A percentile compares a stretch with the other conserved stretches of the same genome.
These are phyloP conservation scores for Pichia cactophila DNA, from an alignment of 1,139 yeast species.

Conservation along the genomic window DNA sequence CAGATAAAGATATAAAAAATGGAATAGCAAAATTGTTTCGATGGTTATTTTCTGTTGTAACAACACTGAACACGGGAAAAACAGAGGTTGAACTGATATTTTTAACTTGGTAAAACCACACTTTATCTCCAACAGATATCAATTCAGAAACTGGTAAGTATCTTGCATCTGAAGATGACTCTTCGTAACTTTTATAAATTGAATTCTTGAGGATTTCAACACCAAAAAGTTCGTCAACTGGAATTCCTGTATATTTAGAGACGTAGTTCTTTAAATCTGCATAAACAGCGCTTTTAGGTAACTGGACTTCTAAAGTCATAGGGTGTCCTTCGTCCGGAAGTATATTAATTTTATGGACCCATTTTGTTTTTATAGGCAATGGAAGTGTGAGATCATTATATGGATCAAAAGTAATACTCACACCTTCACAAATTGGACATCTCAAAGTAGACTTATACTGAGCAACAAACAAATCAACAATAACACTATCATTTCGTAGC, in stretches of 20 bases:
- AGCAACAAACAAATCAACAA: conserved; percentile 84
- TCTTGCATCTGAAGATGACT: conserved; percentile 45
- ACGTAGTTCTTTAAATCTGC: conserved; percentile 58
- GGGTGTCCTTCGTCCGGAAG: conserved; percentile 51
- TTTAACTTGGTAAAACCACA: conserved; percentile 64
- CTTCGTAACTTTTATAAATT: conserved; percentile 65
- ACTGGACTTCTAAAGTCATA: conserved; percentile 57
- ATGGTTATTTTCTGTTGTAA: conserved; percentile 33
- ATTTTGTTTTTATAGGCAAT: conserved; percentile 66
- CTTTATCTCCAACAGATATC: conserved; percentile 54
- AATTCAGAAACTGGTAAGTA: conserved; percentile 65
- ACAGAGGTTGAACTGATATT: conserved; percentile 39
- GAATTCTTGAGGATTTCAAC: conserved; percentile 67
- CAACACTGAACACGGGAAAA: conserved; percentile 62
- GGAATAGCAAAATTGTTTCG: conserved; percentile 56
- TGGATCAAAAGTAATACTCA: conserved; percentile 90
- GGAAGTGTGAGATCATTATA: conserved; percentile 88
- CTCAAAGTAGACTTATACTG: conserved; percentile 80
- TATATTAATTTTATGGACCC: conserved; percentile 62
- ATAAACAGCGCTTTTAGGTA: conserved; percentile 58
- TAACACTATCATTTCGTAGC: conserved; percentile 75
- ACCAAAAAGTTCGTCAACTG: conserved; percentile 42
- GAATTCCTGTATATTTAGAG: conserved; percentile 42
- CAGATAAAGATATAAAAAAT: conserved; percentile 50
- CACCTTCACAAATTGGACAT: conserved; percentile 78